Evolutionary conservation across 2,329 filamentous ascomycete genomes (phyloP).

Genomic region (Canariomyces notabilis): DNA sequence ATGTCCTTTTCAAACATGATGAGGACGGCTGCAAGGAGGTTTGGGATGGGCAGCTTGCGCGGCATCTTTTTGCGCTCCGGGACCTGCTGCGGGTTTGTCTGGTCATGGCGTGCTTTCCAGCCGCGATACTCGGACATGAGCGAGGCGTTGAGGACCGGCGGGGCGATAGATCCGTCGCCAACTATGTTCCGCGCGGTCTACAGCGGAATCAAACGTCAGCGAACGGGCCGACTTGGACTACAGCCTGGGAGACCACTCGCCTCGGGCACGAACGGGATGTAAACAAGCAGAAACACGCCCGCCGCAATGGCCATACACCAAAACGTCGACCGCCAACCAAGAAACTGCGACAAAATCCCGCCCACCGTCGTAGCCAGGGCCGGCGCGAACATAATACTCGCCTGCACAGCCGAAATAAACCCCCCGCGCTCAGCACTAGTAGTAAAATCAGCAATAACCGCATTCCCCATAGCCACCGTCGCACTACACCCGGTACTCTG

Average conservation of each 20-base stretch:
- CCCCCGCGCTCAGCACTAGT: constrained; percentile 52
- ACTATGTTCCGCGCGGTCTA: constrained; percentile 40
- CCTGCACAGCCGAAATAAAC: constrained; percentile 45
- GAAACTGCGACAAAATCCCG: constrained; percentile 45
- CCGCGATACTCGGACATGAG: constrained; percentile 14
- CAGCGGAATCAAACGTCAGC: not conserved
- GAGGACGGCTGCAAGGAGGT: constrained; percentile 30
- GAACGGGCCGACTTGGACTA: too few relatives aligned
- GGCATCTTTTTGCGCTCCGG: constrained; percentile 15
- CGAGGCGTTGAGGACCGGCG: constrained; percentile 27
- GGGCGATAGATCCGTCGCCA: constrained; percentile 40
- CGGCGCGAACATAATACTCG: constrained; percentile 40
- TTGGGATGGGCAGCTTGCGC: constrained; percentile 25
- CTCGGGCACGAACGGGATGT: constrained; percentile 36
- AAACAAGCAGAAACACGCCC: constrained; percentile 35
- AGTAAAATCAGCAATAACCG: constrained; percentile 53
- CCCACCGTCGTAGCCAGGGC: constrained; percentile 47
- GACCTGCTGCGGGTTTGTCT: constrained; percentile 14
- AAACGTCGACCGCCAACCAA: constrained; percentile 51
- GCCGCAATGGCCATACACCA: constrained; percentile 49
- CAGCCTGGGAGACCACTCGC: too few relatives aligned
- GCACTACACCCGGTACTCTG: constrained; percentile 50
- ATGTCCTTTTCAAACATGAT: constrained; percentile 35
- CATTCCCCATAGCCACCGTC: constrained; percentile 48
- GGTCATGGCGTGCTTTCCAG: too few relatives aligned